Conservation (phyloP, 352 stramenopile genomes). For the Thraustochytrium sp. region DNA sequence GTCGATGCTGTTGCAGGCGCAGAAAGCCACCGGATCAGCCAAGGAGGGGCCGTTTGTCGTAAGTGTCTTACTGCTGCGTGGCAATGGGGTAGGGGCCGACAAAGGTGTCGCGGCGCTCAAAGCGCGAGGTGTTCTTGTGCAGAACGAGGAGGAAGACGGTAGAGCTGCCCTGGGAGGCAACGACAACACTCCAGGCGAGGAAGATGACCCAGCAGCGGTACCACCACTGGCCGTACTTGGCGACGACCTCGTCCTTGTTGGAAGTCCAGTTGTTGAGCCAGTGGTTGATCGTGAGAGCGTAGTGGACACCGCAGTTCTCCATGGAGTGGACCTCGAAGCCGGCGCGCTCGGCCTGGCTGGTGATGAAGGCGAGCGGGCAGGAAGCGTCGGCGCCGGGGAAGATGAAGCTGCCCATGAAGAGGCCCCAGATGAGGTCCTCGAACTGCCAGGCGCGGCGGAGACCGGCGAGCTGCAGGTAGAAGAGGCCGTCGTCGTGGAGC, state of each 20-base stretch:
- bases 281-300: conserved; percentile 51
- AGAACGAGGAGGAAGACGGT: conserved; percentile 44
- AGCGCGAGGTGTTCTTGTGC: conserved; percentile 48
- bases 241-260: conserved; percentile 48
- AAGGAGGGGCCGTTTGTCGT: too few relatives aligned
- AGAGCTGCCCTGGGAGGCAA: conserved; percentile 39
- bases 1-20: too few relatives aligned
- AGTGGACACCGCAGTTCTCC: conserved; percentile 52
- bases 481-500: conserved; percentile 52
- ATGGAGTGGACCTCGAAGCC: conserved; percentile 54
- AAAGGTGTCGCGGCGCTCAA: conserved; percentile 42
- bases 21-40: too few relatives aligned
- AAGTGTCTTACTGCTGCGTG: conserved; percentile 37
- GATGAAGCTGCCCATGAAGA: conserved; percentile 55
- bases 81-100: conserved; percentile 35
- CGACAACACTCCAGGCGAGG: conserved; percentile 45
- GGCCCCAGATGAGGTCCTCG: conserved; percentile 51
- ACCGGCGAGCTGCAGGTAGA: conserved; percentile 54
- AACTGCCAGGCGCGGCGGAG: conserved; percentile 50
- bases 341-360: conserved; percentile 49
- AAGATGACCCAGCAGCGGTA: conserved; percentile 48
- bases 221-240: conserved; percentile 41
- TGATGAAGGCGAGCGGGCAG: conserved; percentile 48
- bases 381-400: conserved; percentile 53
- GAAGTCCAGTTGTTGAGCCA: conserved; percentile 53